phyloP scores from a whole-genome alignment of 1,139 yeast species.

The Kodamaea plutei region DNA sequence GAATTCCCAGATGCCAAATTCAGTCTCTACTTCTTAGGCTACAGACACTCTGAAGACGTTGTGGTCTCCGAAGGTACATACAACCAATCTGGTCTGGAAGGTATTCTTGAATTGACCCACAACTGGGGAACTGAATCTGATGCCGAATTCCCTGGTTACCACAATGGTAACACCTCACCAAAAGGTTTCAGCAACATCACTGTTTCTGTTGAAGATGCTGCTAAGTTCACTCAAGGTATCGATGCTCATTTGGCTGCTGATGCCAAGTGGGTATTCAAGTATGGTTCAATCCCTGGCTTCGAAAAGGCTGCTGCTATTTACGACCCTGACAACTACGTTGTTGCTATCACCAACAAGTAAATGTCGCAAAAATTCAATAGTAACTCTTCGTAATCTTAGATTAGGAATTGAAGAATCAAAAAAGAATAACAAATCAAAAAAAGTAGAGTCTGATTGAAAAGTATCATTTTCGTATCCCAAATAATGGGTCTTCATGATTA shows the following conservation, averaged over 20 bases:
- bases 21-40: constrained; percentile 81
- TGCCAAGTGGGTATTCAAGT: constrained; percentile 42
- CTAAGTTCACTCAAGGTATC: constrained; percentile 47
- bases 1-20: constrained; percentile 70
- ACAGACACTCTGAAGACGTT: constrained; percentile 38
- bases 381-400: too few relatives aligned
- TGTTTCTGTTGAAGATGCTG: constrained; percentile 66
- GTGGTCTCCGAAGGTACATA: constrained; percentile 27
- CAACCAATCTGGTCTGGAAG: constrained; percentile 47
- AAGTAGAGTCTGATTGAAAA: too few relatives aligned
- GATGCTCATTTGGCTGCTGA: constrained; percentile 25
- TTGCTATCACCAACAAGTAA: constrained; percentile 31
- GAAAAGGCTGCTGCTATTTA: constrained; percentile 63
- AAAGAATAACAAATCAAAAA: too few relatives aligned
- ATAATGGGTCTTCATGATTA: too few relatives aligned
- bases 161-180: constrained; percentile 71
- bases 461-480: too few relatives aligned
- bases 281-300: constrained; percentile 42
- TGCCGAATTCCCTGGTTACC: constrained; percentile 64
- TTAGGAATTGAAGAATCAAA: too few relatives aligned
- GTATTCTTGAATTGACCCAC: constrained; percentile 83
- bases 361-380: too few relatives aligned
- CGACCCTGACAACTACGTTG: constrained; percentile 92
- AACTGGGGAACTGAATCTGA: constrained; percentile 94
- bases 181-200: constrained; percentile 89